Evolutionary conservation across 1,284 basidiomycete species (phyloP), one percentile per base, ranked within the genome.

Genomic region (Porogramme epimiltina): DNA sequence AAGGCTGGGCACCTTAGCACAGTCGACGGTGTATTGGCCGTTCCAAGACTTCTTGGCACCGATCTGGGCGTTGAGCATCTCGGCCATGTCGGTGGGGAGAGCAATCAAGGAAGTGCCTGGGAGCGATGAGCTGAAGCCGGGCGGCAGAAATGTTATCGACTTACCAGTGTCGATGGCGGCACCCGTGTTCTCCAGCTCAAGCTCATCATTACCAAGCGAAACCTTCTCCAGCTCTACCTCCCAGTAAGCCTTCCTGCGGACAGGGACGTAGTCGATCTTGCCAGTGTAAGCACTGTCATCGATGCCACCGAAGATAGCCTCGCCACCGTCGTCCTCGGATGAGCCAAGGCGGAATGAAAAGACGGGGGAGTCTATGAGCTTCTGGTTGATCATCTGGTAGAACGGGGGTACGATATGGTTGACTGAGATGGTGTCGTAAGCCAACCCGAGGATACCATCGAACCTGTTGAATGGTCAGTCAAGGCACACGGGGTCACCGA

Each of bases 191-290:
- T 95, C 91, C 16, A 96, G 80, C 62, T 95, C 90, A 38, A 96
- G 81, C 43, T 78, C 81, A 47, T 96, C 95, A 45, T 88, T 80
- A 51, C 94, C 95, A 55, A 98, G 95, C 5, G 75, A 67, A 52
- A 98, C 82, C 69, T 87, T 87, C 73, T 93, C 80, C 23, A 99
- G 85, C 71, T 95, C 94, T 51, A 98, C 93, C 71, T 98, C 93
- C 97, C 97, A 99, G 78, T 99, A 99, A 6, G 95, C 97, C 80
- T 93, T 95, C 66, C 95, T 86, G 65, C 95, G 90, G 52, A 99
- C 81, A 50, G 97, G 96, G 24, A 91, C 93, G 66, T 98, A 99
- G 39, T 73, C 69, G 56, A 99, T 82, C 69, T 89, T 80, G 71
- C 96, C 97, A 15, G 73, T 81, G 78, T 90, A 98, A 48, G 92